Evolutionary conservation across 768 basidiomycete genomes (phyloP), one percentile per base, ranked within the genome.

Genomic region (Panaeolus cyanescens): DNA sequence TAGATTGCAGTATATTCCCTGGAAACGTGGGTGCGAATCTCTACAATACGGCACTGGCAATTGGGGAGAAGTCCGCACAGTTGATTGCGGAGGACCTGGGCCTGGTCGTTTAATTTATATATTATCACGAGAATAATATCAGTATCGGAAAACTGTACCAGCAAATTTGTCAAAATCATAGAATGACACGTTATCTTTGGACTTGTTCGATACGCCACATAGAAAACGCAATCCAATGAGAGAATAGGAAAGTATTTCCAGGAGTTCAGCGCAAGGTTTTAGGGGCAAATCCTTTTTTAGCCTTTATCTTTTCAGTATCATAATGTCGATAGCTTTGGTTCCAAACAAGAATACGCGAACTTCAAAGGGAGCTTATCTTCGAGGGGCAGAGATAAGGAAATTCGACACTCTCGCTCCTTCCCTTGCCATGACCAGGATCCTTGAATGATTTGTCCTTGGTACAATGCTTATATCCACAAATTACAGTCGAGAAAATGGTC

Each of bases 41-140:
- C 1, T 79, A 78, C 60, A 75, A 71, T 42, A 70, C 76, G 4
- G 75, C 76, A 6, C 55, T 79, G 19, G 73, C 70, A 1, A 71
- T 87, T 19, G 85, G 83, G 0, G 86, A 87, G 71, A 86, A 86
- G 71, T 86, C 84, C 0, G 84, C 85, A 0, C 42, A 76, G 19
- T 77, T 87, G 36, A 82, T 87, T 39, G 82, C 80, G 8, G 76
- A 81, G 54, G 85, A 86, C n/a, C 58, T 75, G 15, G n/a, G n/a
- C n/a, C n/a, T n/a, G n/a, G n/a, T n/a, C n/a, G n/a, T n/a, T n/a
- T n/a, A n/a, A n/a, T n/a, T n/a, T n/a, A n/a, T n/a, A n/a, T n/a
- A n/a, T n/a, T n/a, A n/a, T n/a, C n/a, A n/a, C n/a, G n/a, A n/a
- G n/a, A n/a, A n/a, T n/a, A n/a, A n/a, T n/a, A n/a, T n/a, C n/a